These are phyloP conservation scores for Quercus glauca DNA, from an alignment of 306 rosid genomes.

Conservation along the genomic window DNA sequence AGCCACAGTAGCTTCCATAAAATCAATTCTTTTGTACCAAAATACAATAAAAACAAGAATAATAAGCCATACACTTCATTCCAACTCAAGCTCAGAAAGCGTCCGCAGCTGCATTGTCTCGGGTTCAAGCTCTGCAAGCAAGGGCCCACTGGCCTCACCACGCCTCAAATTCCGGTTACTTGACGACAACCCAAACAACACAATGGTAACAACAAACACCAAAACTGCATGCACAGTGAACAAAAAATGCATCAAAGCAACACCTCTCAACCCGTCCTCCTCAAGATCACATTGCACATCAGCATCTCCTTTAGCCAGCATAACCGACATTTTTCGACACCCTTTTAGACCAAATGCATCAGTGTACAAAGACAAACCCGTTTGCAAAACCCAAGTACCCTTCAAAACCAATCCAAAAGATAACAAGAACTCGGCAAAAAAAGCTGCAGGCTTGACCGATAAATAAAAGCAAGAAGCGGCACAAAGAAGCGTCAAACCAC, in stretches of 20 bases:
- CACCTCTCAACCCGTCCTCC: conserved; percentile 67
- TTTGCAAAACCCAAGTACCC: conserved; percentile 82
- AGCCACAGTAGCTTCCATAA: conserved; percentile 10
- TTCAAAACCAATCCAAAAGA: conserved; percentile 68
- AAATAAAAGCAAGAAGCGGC: conserved; percentile 58
- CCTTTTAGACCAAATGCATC: conserved; percentile 70
- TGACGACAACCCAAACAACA: conserved; percentile 46
- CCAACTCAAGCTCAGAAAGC: conserved; percentile 50
- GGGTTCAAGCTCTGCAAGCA: conserved; percentile 48
- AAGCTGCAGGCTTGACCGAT: conserved; percentile 56
- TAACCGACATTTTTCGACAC: conserved; percentile 47
- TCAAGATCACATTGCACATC: conserved; percentile 71
- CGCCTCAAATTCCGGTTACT: conserved; percentile 34
- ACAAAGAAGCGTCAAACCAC: conserved; percentile 56
- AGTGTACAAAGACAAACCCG: conserved; percentile 66
- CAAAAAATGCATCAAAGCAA: conserved; percentile 63
- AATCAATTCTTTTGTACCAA: conserved; percentile 17
- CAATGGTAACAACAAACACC: conserved; percentile 53
- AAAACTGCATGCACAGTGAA: conserved; percentile 62
- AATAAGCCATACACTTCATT: conserved; percentile 35
- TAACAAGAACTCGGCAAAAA: conserved; percentile 72
- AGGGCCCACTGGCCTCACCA: conserved; percentile 54
- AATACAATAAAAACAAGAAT: conserved; percentile 8
- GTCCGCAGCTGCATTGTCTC: conserved; percentile 28
- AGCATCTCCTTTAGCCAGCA: conserved; percentile 26